A percentile compares a stretch with the other conserved stretches of the same genome.
Conservation (phyloP, 2,329 filamentous ascomycete genomes). For the Alternaria novae-zelandiae region DNA sequence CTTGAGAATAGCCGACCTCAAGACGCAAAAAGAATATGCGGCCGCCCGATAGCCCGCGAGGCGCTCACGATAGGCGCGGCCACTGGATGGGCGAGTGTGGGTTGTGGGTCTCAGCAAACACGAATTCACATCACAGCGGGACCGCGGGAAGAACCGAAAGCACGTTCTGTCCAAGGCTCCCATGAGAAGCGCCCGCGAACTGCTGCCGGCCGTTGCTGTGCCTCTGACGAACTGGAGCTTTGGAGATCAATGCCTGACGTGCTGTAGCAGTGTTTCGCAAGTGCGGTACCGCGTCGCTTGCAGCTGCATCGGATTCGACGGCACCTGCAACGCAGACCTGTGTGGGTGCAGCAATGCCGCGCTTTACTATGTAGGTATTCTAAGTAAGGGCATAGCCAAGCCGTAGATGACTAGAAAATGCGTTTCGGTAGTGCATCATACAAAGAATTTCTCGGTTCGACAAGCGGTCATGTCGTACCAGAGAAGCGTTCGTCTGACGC, state of each 20-base stretch:
- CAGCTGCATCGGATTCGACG: constrained; percentile 1
- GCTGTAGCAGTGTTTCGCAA: constrained; percentile 1
- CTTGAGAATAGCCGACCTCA: constrained; percentile 7
- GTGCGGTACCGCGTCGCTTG: not conserved
- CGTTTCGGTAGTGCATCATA: not conserved
- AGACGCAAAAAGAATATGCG: constrained; percentile 5
- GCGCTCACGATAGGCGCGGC: constrained; percentile 24
- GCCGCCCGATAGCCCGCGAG: constrained; percentile 14
- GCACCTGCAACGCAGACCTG: constrained; percentile 8
- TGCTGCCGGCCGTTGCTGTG: constrained; percentile 16
- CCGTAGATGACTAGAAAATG: constrained; percentile 5
- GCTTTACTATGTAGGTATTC: constrained; percentile 15
- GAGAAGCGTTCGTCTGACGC: constrained; percentile 12
- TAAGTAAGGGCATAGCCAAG: constrained; percentile 22
- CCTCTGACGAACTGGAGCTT: constrained; percentile 6
- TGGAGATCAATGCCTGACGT: not conserved
- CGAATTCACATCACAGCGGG: constrained; percentile 8
- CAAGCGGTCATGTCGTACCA: constrained; percentile 10
- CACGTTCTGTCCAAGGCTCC: constrained; percentile 18
- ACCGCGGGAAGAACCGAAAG: constrained; percentile 20
- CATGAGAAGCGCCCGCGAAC: constrained; percentile 25
- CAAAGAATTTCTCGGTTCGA: not conserved
- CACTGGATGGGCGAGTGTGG: constrained; percentile 16
- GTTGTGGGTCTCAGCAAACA: constrained; percentile 20
- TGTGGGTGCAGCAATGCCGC: constrained; percentile 1